A percentile compares a stretch with the other conserved stretches of the same genome.
These are phyloP conservation scores for Pulveroboletus sp. DNA, from an alignment of 768 basidiomycete genomes.

Conservation along the genomic window DNA sequence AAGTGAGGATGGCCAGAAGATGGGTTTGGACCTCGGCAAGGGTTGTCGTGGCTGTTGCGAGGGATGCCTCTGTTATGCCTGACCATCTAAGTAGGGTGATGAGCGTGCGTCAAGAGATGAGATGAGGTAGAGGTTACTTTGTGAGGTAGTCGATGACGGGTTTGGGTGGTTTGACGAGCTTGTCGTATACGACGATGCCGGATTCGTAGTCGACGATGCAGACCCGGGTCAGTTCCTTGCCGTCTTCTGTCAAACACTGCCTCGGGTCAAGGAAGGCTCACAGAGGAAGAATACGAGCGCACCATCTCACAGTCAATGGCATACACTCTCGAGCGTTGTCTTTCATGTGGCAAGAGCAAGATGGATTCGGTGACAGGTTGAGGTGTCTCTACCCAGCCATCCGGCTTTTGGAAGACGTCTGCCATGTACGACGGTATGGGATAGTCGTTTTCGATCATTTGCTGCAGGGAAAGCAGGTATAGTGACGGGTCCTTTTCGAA, in stretches of 20 bases:
- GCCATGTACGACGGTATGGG: conserved; percentile 83
- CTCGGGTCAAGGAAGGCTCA: background rate
- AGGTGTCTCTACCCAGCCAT: conserved; percentile 83
- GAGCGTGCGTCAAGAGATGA: background rate
- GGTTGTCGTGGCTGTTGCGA: conserved; percentile 69
- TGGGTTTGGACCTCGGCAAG: conserved; percentile 73
- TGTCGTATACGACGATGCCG: conserved; percentile 76
- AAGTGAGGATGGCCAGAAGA: conserved; percentile 58
- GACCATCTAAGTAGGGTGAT: conserved; percentile 60
- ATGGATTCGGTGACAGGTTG: conserved; percentile 33
- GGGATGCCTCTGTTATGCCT: conserved; percentile 77
- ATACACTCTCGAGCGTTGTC: conserved; percentile 50
- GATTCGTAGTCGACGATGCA: conserved; percentile 77
- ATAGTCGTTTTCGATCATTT: conserved; percentile 95
- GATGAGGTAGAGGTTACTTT: conserved; percentile 41
- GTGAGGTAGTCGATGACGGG: conserved; percentile 92
- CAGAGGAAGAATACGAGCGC: conserved; percentile 13
- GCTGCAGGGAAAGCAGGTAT: conserved; percentile 71
- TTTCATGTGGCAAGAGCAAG: conserved; percentile 28
- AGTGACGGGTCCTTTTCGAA: conserved; percentile 59
- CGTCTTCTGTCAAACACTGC: conserved; percentile 85
- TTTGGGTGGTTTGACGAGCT: conserved; percentile 81
- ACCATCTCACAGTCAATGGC: conserved; percentile 99
- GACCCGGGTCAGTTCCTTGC: conserved; percentile 83
- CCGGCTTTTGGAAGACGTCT: conserved; percentile 57